These are phyloP conservation scores for Acanthamoeba royreba DNA, from an alignment of 208 protist species.

Conservation along the genomic window DNA sequence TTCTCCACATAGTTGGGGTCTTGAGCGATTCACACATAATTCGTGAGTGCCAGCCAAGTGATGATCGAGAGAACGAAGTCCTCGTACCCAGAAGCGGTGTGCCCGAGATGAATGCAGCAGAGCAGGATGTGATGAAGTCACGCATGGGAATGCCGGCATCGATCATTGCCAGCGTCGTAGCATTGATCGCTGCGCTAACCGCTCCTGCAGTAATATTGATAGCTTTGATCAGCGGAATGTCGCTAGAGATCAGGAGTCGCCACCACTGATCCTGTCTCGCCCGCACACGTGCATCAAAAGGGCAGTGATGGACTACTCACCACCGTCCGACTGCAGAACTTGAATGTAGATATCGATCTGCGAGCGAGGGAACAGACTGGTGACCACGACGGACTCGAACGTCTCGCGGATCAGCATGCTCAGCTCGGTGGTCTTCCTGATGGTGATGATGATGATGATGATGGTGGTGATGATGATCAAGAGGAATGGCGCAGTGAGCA, in stretches of 20 bases:
- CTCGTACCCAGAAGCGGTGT: slow-evolving; percentile 68
- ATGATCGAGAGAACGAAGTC: background rate
- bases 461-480: too few relatives aligned
- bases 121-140: slow-evolving; percentile 82
- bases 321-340: slow-evolving; percentile 88
- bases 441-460: too few relatives aligned
- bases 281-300: background rate
- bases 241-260: too few relatives aligned
- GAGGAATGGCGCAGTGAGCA: background rate
- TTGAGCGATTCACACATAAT: background rate
- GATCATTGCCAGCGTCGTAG: slow-evolving; percentile 85
- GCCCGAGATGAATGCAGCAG: slow-evolving; percentile 79
- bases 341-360: slow-evolving; percentile 86
- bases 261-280: too few relatives aligned
- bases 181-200: slow-evolving; percentile 81
- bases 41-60: background rate
- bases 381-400: slow-evolving; percentile 71
- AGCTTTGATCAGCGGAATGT: background rate
- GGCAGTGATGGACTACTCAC: background rate
- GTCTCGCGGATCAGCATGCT: slow-evolving; percentile 72
- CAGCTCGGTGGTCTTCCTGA: slow-evolving; percentile 59
- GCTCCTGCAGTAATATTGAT: background rate
- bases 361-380: slow-evolving; percentile 72
- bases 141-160: slow-evolving; percentile 88
- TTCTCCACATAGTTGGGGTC: slow-evolving; percentile 81